Conservation (phyloP, 148 eudicot species). For the Chenopodium berlandieri region DNA sequence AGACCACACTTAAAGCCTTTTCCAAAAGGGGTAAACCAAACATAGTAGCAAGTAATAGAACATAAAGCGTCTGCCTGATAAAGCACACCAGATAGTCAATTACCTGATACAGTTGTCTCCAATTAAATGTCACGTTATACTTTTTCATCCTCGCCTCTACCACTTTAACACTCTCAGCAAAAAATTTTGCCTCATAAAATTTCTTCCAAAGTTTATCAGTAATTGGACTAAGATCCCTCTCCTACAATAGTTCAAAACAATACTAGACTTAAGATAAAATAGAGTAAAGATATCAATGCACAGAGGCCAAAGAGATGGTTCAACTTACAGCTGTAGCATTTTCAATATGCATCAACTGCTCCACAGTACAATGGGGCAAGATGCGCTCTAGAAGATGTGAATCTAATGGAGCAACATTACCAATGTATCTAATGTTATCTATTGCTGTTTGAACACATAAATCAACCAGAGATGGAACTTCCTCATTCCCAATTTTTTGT, state of each 20-base stretch:
- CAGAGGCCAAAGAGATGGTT: slow-evolving; percentile 1
- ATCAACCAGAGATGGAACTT: slow-evolving; percentile 71
- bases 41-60: background rate
- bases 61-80: background rate
- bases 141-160: slow-evolving; percentile 54
- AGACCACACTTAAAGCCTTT: background rate
- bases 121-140: slow-evolving; percentile 38
- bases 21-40: slow-evolving; percentile 6
- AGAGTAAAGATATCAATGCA: background rate
- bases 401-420: slow-evolving; percentile 78
- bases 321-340: slow-evolving; percentile 65
- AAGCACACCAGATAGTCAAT: background rate
- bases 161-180: slow-evolving; percentile 36
- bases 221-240: slow-evolving; percentile 73
- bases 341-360: slow-evolving; percentile 78
- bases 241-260: slow-evolving; percentile 43
- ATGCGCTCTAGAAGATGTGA: slow-evolving; percentile 69
- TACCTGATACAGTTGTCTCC: slow-evolving; percentile 86
- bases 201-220: slow-evolving; percentile 85
- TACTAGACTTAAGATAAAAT: background rate
- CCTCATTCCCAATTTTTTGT: slow-evolving; percentile 22
- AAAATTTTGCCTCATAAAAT: slow-evolving; percentile 58
- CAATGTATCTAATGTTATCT: slow-evolving; percentile 77
- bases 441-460: slow-evolving; percentile 78
- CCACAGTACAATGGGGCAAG: slow-evolving; percentile 80